Percentiles rank a stretch among this genome's conserved stretches.
Conservation (phyloP, 805 yeast genomes). For the Zygosaccharomyces siamensis region DNA sequence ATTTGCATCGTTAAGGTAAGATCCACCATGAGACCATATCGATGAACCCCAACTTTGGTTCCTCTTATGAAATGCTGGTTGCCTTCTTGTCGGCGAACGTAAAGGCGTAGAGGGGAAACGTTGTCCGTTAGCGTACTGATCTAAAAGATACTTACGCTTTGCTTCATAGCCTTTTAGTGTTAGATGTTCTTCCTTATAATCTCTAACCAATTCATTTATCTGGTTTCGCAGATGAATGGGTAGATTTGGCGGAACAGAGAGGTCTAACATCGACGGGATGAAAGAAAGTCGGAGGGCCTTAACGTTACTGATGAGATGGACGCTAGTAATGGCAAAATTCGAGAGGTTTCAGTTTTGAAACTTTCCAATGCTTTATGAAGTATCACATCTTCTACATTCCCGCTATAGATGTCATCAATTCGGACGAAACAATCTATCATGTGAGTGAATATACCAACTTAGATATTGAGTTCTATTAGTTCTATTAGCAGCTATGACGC, state of each 20-base stretch:
- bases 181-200: constrained; percentile 61
- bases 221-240: constrained; percentile 36
- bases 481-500: too few relatives aligned
- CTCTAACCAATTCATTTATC: constrained; percentile 43
- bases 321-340: too few relatives aligned
- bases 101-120: constrained; percentile 11
- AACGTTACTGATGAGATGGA: neutral
- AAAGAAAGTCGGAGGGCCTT: neutral
- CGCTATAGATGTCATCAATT: too few relatives aligned
- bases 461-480: too few relatives aligned
- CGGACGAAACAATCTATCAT: too few relatives aligned
- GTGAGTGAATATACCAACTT: too few relatives aligned
- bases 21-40: constrained; percentile 3
- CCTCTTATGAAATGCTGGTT: constrained; percentile 6
- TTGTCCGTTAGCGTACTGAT: constrained; percentile 15
- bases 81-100: constrained; percentile 6
- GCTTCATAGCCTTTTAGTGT: constrained; percentile 69
- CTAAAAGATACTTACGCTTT: constrained; percentile 40
- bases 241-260: constrained; percentile 43
- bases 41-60: constrained; percentile 13
- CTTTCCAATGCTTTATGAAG: neutral
- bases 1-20: constrained; percentile 32
- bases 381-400: too few relatives aligned
- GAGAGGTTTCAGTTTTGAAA: too few relatives aligned
- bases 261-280: constrained; percentile 30